These are phyloP conservation scores for Coemansia furcata DNA, from an alignment of 192 early-diverging fungal species.

Conservation along the genomic window DNA sequence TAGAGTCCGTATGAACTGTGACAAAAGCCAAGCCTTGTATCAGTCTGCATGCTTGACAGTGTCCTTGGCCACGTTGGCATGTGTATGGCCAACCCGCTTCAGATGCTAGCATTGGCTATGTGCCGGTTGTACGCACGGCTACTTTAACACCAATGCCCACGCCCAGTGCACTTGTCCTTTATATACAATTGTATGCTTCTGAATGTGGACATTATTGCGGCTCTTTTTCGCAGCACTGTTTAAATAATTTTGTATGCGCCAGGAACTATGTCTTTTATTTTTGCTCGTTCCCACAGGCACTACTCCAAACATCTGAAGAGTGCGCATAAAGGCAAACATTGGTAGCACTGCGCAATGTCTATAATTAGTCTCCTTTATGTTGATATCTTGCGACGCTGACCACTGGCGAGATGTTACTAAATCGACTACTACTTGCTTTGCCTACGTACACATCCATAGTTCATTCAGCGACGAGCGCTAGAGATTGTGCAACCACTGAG, in stretches of 20 bases:
- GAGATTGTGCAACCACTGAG: slow-evolving; percentile 35
- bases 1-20: not conserved
- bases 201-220: slow-evolving; percentile 13
- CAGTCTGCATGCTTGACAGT: not conserved
- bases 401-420: not conserved
- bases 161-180: not conserved
- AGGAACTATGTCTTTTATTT: no score
- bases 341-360: not conserved
- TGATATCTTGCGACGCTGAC: not conserved
- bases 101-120: not conserved
- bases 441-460: slow-evolving; percentile 6
- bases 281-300: not conserved
- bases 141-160: not conserved
- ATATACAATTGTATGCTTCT: not conserved
- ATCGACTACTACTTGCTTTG: not conserved
- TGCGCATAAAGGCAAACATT: not conserved
- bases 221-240: not conserved
- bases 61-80: not conserved
- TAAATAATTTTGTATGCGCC: not conserved
- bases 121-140: not conserved
- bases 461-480: slow-evolving; percentile 43
- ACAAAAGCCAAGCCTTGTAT: not conserved
- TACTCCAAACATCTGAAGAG: not conserved
- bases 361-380: not conserved
- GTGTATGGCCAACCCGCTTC: not conserved